Conservation (phyloP, 306 rosid genomes). For the Sicyos edulis region DNA sequence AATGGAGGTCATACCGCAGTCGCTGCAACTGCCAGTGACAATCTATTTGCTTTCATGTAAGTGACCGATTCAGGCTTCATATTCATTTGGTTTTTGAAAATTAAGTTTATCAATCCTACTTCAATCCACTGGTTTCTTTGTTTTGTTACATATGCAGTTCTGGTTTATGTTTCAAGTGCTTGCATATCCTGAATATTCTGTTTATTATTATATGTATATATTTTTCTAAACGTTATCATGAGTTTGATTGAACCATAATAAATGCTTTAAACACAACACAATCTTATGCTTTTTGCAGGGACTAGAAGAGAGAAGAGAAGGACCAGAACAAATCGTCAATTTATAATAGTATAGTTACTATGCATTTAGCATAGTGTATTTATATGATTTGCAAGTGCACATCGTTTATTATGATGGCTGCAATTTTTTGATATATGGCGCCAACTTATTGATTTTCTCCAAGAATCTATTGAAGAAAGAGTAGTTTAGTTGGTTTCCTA, state of each 20-base stretch:
- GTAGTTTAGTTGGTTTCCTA: no score
- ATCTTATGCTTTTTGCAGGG: slow-evolving; percentile 4
- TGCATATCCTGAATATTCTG: not conserved
- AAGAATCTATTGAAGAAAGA: not conserved
- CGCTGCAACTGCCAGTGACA: not conserved
- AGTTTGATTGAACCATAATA: not conserved
- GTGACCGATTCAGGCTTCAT: not conserved
- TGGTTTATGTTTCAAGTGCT: not conserved
- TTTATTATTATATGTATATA: no score
- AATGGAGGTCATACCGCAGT: not conserved
- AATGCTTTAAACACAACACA: not conserved
- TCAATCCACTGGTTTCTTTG: no score
- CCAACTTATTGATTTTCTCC: not conserved
- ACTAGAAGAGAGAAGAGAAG: slow-evolving; percentile 7
- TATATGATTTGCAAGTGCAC: no score
- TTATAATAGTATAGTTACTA: not conserved
- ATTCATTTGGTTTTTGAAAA: no score
- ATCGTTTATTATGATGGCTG: no score
- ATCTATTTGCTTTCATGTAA: slow-evolving; percentile 15
- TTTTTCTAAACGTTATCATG: not conserved
- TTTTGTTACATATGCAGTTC: no score
- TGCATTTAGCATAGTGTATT: not conserved
- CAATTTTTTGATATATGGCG: not conserved
- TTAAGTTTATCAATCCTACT: no score
- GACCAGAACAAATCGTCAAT: not conserved